Evolutionary conservation across 495 filamentous ascomycete genomes (phyloP).

Genomic region (Aspergillus taichungensis): DNA sequence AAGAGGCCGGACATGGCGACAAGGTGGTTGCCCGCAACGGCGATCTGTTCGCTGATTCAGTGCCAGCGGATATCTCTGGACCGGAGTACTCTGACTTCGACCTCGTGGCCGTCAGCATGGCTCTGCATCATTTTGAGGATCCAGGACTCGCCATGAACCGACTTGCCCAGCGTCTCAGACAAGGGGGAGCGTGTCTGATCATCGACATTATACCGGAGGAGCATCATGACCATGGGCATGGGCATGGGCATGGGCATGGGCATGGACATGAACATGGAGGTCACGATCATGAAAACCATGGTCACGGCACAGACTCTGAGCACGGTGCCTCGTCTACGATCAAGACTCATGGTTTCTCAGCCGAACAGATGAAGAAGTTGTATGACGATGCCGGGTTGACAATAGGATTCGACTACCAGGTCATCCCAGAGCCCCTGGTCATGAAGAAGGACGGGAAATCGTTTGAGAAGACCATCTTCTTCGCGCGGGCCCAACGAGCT

Average conservation of each 20-base stretch:
- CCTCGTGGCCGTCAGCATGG: slow-evolving; percentile 54
- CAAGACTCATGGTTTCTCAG: no score
- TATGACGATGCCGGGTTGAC: slow-evolving; percentile 44
- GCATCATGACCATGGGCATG: slow-evolving; percentile 17
- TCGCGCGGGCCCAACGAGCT: slow-evolving; percentile 24
- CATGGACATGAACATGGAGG: slow-evolving; percentile 2
- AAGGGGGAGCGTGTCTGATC: slow-evolving; percentile 56
- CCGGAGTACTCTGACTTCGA: slow-evolving; percentile 53
- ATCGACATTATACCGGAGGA: slow-evolving; percentile 49
- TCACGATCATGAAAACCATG: slow-evolving; percentile 12
- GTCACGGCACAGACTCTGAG: no score
- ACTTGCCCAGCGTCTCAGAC: slow-evolving; percentile 50
- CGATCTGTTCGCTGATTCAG: slow-evolving; percentile 42
- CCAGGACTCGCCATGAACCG: slow-evolving; percentile 45
- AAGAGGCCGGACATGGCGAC: slow-evolving; percentile 31
- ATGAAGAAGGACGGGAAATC: slow-evolving; percentile 19
- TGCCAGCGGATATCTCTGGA: slow-evolving; percentile 28
- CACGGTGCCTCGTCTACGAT: no score
- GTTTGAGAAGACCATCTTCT: slow-evolving; percentile 24
- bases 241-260: slow-evolving; percentile 11
- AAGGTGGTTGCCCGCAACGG: slow-evolving; percentile 51
- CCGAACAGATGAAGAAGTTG: slow-evolving; percentile 34
- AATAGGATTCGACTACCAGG: slow-evolving; percentile 31
- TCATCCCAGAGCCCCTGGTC: slow-evolving; percentile 22
- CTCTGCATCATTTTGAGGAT: slow-evolving; percentile 65